Evolutionary conservation across 805 yeast genomes (phyloP).

Genomic region (Teunomyces tritomae): DNA sequence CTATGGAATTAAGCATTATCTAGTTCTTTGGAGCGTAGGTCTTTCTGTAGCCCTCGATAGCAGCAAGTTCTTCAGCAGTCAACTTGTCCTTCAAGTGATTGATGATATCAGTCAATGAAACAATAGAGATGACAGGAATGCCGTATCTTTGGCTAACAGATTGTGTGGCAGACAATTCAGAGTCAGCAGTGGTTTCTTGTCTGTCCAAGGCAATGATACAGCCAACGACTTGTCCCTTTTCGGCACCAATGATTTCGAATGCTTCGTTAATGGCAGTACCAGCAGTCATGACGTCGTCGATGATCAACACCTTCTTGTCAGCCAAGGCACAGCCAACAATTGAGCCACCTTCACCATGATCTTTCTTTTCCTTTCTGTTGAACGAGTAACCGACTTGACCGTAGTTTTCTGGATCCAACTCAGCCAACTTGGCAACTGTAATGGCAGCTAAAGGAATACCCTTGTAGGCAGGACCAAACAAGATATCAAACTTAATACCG

Average conservation of each 20-base stretch:
- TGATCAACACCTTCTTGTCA: conserved; percentile 74
- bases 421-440: conserved; percentile 88
- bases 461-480: conserved; percentile 97
- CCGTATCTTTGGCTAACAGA: conserved; percentile 67
- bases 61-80: conserved; percentile 53
- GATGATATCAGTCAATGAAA: conserved; percentile 72
- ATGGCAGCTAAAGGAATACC: conserved; percentile 95
- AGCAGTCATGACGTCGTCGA: conserved; percentile 97
- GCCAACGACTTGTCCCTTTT: conserved; percentile 75
- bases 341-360: conserved; percentile 97
- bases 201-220: conserved; percentile 91
- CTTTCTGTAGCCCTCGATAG: conserved; percentile 57
- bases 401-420: conserved; percentile 78
- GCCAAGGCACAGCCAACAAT: conserved; percentile 82
- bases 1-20: background rate
- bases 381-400: conserved; percentile 81
- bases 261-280: conserved; percentile 98
- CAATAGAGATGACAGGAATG: conserved; percentile 84
- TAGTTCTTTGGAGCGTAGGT: conserved; percentile 43
- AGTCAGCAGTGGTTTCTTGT: conserved; percentile 80
- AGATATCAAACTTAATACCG: conserved; percentile 80
- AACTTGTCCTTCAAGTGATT: conserved; percentile 55
- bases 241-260: conserved; percentile 66
- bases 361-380: conserved; percentile 94
- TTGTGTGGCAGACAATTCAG: conserved; percentile 74